Base-by-base conservation (phyloP, 2,329 filamentous ascomycete species). In the Fusarium clavum region DNA sequence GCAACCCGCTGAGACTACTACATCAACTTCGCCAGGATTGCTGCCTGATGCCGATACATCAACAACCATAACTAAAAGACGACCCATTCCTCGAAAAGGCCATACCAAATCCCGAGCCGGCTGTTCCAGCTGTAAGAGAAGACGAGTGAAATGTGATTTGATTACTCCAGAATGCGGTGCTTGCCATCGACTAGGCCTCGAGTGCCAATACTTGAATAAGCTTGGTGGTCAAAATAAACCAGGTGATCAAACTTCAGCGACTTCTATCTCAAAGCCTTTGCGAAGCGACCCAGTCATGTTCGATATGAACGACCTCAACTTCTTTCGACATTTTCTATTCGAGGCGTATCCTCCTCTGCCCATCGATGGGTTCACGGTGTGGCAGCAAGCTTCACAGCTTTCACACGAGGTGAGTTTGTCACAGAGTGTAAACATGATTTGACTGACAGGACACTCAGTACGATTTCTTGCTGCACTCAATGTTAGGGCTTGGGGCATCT, bases 291-390 rank as follows among this genome's bases (percentile, higher is more conserved):
- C 74, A 2, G 53, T 57, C 5, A 70, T 72, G 25, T 86, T 84
- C 64, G 79, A 78, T 34, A 71, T 79, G 18, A 76, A 83, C 34
- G 84, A 87, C 59, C 79, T 87, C 74, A 79, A 83, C 22, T 85
- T 86, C 74, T 87, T 87, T 68, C 83, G 86, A 54, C 85, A 87
- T 67, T 87, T 86, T 67, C 67, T 87, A 11, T 76, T 83, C 8
- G 76, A 80, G 10, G 84, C 84, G 3, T 82, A 82, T 55, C 81
- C 81, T 9, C 74, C 81, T 4, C 54, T 83, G 1, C 81, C 81
- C 3, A 73, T 82, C 13, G 76, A 75, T 43, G 79, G 80, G 0
- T 77, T 77, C 24, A 60, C 64, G 8, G 71, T 82, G 1, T 83
- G 81, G 81, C 77, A 74, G 47, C 70, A 77, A 25, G 78, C 80